Evolutionary conservation across 1,139 yeast genomes (phyloP).

Genomic region (Waltiozyma sp.): DNA sequence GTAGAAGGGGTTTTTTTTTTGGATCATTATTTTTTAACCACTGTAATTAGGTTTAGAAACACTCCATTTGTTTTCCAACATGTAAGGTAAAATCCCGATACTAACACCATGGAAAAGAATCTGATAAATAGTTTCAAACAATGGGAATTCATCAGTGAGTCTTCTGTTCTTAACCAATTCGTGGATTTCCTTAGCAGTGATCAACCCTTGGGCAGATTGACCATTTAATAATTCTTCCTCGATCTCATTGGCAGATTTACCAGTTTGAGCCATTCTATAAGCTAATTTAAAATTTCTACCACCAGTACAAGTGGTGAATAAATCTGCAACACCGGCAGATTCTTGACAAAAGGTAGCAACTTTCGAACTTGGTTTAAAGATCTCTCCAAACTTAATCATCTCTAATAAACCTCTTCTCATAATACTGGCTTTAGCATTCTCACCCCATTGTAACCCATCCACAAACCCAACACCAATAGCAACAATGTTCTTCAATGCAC

Average conservation of each 20-base stretch:
- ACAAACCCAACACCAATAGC: slow-evolving; percentile 93
- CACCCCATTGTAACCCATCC: slow-evolving; percentile 97
- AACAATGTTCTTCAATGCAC: slow-evolving; percentile 88
- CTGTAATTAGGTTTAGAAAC: slow-evolving; percentile 10
- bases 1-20: too few relatives aligned
- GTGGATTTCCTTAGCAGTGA: slow-evolving; percentile 83
- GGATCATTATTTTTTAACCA: slow-evolving; percentile 3
- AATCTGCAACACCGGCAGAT: slow-evolving; percentile 93
- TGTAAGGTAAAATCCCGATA: slow-evolving; percentile 51
- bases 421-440: slow-evolving; percentile 90
- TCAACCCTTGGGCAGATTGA: slow-evolving; percentile 88
- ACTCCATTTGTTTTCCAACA: slow-evolving; percentile 34
- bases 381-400: slow-evolving; percentile 73
- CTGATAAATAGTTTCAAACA: slow-evolving; percentile 36
- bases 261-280: slow-evolving; percentile 59
- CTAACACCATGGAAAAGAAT: slow-evolving; percentile 65
- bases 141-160: slow-evolving; percentile 66
- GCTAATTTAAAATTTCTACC: slow-evolving; percentile 93
- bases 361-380: slow-evolving; percentile 58
- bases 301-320: slow-evolving; percentile 92
- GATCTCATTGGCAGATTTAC: slow-evolving; percentile 63
- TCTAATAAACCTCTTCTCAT: slow-evolving; percentile 90
- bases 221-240: slow-evolving; percentile 81
- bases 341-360: slow-evolving; percentile 80
- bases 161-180: slow-evolving; percentile 59